These are phyloP conservation scores for Pseudogymnoascus pannorum DNA, from an alignment of 2,329 filamentous ascomycete genomes.

Conservation along the genomic window DNA sequence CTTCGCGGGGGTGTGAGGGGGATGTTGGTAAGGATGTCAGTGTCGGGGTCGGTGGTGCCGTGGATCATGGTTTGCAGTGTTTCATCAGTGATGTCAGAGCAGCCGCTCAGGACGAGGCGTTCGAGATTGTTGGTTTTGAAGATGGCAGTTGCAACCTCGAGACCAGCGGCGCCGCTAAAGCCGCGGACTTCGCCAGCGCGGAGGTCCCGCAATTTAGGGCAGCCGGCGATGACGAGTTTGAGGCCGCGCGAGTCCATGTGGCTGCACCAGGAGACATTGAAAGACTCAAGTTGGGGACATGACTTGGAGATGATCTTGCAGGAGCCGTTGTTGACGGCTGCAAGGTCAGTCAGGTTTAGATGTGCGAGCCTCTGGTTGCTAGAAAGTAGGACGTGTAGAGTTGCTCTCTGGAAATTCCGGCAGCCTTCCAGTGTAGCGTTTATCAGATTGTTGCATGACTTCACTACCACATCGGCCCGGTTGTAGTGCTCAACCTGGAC, in stretches of 20 bases:
- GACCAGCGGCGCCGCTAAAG: slow-evolving; percentile 51
- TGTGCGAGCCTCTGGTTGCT: slow-evolving; percentile 73
- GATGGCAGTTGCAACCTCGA: slow-evolving; percentile 63
- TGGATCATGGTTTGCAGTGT: slow-evolving; percentile 67
- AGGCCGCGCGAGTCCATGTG: slow-evolving; percentile 75
- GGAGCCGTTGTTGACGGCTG: slow-evolving; percentile 71
- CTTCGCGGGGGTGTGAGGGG: slow-evolving; percentile 70
- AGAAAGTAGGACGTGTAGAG: slow-evolving; percentile 67
- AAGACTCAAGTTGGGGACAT: slow-evolving; percentile 71
- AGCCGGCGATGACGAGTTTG: slow-evolving; percentile 63
- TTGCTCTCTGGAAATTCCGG: slow-evolving; percentile 69
- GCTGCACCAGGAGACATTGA: slow-evolving; percentile 92
- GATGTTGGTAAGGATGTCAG: slow-evolving; percentile 71
- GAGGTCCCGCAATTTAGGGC: slow-evolving; percentile 67
- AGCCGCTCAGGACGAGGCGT: slow-evolving; percentile 73
- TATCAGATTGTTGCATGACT: slow-evolving; percentile 77
- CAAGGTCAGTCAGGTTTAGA: slow-evolving; percentile 77
- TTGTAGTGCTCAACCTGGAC: slow-evolving; percentile 81
- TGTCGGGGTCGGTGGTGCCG: slow-evolving; percentile 60
- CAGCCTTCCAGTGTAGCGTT: slow-evolving; percentile 87
- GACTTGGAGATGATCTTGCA: slow-evolving; percentile 79
- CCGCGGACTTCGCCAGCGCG: slow-evolving; percentile 75
- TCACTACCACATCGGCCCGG: slow-evolving; percentile 67
- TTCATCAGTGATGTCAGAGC: slow-evolving; percentile 68
- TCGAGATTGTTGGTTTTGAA: slow-evolving; percentile 78